phyloP scores from a whole-genome alignment of 164 flowering plant genomes.

The Chloranthus sessilifolius region DNA sequence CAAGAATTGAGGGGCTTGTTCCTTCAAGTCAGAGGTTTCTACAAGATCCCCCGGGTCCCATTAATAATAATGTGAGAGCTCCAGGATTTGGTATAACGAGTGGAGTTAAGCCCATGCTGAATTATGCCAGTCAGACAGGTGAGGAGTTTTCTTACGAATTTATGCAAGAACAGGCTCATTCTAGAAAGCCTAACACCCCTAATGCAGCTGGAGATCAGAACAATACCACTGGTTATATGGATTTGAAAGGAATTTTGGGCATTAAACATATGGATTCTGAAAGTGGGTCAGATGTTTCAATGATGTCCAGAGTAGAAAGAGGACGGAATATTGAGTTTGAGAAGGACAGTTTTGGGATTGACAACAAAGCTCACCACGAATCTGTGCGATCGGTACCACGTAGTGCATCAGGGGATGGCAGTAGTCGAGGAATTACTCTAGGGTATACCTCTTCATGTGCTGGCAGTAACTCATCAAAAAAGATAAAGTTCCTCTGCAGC shows the following conservation, averaged over 20 bases:
- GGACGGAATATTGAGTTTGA: conserved; percentile 34
- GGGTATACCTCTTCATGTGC: conserved; percentile 48
- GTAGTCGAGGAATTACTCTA: conserved; percentile 30
- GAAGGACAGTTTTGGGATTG: conserved; percentile 26
- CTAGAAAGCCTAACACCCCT: conserved; percentile 35
- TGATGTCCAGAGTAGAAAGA: conserved; percentile 32
- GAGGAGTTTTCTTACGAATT: conserved; percentile 94
- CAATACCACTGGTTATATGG: conserved; percentile 43
- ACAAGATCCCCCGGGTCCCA: conserved; percentile 36
- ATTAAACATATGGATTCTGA: conserved; percentile 51
- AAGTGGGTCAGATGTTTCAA: conserved; percentile 56
- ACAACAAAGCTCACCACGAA: conserved; percentile 27
- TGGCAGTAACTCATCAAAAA: conserved; percentile 40
- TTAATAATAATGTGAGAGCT: conserved; percentile 40
- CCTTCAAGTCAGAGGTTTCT: conserved; percentile 35
- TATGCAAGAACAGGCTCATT: conserved; percentile 66
- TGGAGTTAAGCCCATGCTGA: conserved; percentile 50
- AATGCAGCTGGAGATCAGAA: conserved; percentile 31
- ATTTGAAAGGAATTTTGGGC: conserved; percentile 53
- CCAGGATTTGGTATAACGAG: conserved; percentile 34
- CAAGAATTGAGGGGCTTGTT: conserved; percentile 36
- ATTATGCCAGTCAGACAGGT: conserved; percentile 90
- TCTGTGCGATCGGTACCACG: conserved; percentile 36
- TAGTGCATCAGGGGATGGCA: conserved; percentile 33
- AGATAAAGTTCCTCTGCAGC: conserved; percentile 81